Base-by-base conservation (phyloP, 441 rosid species). In the Erodium texanum region DNA sequence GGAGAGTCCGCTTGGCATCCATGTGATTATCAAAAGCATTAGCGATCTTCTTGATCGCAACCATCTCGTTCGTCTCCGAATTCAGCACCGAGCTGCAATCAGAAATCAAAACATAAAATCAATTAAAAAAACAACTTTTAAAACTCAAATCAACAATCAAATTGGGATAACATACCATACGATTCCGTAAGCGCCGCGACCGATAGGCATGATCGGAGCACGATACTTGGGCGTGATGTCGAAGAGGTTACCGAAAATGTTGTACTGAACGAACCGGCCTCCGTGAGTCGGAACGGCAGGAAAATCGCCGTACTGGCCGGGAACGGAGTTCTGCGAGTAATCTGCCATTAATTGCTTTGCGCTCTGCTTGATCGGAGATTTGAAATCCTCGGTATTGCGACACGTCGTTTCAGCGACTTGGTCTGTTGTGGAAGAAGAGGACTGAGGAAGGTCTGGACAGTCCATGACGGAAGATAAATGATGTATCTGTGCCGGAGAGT, bases 1-100 rank as follows among this genome's bases (percentile, higher is more conserved):
- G 93, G 75, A 94, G 99, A 38, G 99, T 94, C 10, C 99, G 97
- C 79, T 94, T 94, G 22, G 97, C 94, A 54, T 94, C 99, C 97
- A 89, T 91, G 73, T 87, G 84, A 64, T 91, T 91, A 72, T 94
- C 99, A 62, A 94, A 94, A 41, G 97, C 96, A 75, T 87, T 86
- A 0, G 96, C 92, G 36, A 94, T 94, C 83, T 94, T 94, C 96
- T 94, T 94, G 65, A 94, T 77, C 70, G 99, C 99, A 18, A 89
- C 89, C 76, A 85, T 78, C 84, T 93, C 99, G 50, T 89, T 88
- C 72, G 96, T 89, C 87, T 87, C 99, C 77, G 89, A 74, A 77
- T 93, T 90, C 84, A 86, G 52, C 76, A 89, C 87, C 80, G 99
- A 93, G 81, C 99, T 91, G 69, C 79, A 79, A 67, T 10, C 45